phyloP scores from a whole-genome alignment of 805 yeast genomes.

The Saturnispora hagleri region DNA sequence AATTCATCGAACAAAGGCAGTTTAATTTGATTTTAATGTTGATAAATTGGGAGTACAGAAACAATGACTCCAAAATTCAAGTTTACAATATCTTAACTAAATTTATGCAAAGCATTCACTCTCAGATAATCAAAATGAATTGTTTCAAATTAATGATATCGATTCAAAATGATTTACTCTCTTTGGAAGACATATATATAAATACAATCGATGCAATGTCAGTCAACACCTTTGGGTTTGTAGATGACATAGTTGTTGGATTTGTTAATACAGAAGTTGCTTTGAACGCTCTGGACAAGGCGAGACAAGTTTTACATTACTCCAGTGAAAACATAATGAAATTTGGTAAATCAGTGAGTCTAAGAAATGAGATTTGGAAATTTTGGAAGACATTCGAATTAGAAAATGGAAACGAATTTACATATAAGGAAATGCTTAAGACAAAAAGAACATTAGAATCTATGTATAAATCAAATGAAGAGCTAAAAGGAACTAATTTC shows the following conservation, averaged over 20 bases:
- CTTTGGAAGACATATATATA: conserved; percentile 37
- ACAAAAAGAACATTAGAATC: conserved; percentile 36
- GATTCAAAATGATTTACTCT: conserved; percentile 32
- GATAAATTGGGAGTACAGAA: conserved; percentile 49
- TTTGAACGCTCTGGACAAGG: conserved; percentile 47
- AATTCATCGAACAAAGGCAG: conserved; percentile 2
- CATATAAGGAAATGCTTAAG: conserved; percentile 66
- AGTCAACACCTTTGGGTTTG: conserved; percentile 20
- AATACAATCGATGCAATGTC: conserved; percentile 35
- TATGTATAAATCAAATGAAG: conserved; percentile 16
- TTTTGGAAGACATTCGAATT: conserved; percentile 72
- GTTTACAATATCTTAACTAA: conserved; percentile 39
- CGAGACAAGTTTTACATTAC: conserved; percentile 51
- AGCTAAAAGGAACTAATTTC: conserved; percentile 11
- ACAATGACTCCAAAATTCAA: conserved; percentile 40
- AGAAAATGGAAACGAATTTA: conserved; percentile 56
- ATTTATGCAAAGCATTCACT: conserved; percentile 29
- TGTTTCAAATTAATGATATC: conserved; percentile 37
- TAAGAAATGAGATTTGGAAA: conserved; percentile 41
- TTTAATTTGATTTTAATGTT: conserved; percentile 41
- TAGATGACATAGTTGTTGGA: conserved; percentile 36
- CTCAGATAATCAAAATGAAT: conserved; percentile 26
- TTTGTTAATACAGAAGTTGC: conserved; percentile 51
- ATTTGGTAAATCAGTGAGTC: conserved; percentile 18
- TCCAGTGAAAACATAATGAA: conserved; percentile 38